phyloP scores from a whole-genome alignment of 2,329 filamentous ascomycete genomes.

The Fusarium nanum region DNA sequence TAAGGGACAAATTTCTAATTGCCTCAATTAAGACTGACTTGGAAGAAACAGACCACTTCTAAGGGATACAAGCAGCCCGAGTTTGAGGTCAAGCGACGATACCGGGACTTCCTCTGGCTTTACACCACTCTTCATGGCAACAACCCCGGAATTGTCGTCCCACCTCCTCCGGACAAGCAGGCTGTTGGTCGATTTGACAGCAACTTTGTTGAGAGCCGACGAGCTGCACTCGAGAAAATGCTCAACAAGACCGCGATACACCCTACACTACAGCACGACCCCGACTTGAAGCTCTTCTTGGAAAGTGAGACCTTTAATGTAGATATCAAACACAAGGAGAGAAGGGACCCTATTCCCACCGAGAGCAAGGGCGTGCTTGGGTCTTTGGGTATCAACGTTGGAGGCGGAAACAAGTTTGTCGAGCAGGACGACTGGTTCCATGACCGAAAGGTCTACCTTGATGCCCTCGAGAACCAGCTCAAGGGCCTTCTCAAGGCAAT shows the following conservation, averaged over 20 bases:
- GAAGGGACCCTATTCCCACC: constrained; percentile 83
- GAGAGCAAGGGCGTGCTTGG: constrained; percentile 96
- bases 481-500: constrained; percentile 92
- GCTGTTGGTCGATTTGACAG: constrained; percentile 95
- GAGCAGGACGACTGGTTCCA: constrained; percentile 99
- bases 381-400: constrained; percentile 81
- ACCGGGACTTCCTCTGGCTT: constrained; percentile 97
- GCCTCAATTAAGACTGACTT: constrained; percentile 3
- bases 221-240: constrained; percentile 96
- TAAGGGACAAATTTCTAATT: background rate
- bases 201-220: constrained; percentile 93
- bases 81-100: constrained; percentile 92
- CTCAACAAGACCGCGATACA: constrained; percentile 94
- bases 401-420: constrained; percentile 87
- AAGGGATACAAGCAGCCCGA: constrained; percentile 94
- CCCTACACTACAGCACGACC: constrained; percentile 90
- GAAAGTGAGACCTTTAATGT: constrained; percentile 97
- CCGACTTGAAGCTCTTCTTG: constrained; percentile 93
- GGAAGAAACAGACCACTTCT: constrained; percentile 78
- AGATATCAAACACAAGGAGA: constrained; percentile 97
- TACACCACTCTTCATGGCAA: constrained; percentile 95
- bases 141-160: constrained; percentile 94
- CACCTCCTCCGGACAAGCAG: constrained; percentile 97
- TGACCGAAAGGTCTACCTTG: constrained; percentile 92
- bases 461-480: constrained; percentile 91